These are phyloP conservation scores for Fusarium papillatum DNA, from an alignment of 2,329 filamentous ascomycete genomes.

Conservation along the genomic window DNA sequence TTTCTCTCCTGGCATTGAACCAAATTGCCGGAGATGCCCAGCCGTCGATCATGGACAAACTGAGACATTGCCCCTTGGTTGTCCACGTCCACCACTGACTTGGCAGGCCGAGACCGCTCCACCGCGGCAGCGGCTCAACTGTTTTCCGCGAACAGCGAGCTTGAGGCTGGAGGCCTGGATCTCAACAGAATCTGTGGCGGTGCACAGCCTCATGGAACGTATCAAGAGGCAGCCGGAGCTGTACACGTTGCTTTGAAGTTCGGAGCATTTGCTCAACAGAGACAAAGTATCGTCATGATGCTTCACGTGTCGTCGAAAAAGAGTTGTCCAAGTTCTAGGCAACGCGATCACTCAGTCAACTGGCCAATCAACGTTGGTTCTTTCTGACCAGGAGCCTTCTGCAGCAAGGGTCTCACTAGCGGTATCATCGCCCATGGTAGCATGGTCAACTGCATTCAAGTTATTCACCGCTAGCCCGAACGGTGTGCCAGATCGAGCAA, in stretches of 20 bases:
- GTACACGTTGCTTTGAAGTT: background rate
- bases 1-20: background rate
- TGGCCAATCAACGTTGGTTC: slow-evolving; percentile 20
- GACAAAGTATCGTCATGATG: background rate
- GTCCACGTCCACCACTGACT: background rate
- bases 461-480: background rate
- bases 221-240: background rate
- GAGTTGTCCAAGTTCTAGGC: slow-evolving; percentile 28
- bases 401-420: slow-evolving; percentile 28
- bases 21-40: slow-evolving; percentile 2
- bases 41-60: slow-evolving; percentile 25
- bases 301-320: slow-evolving; percentile 31
- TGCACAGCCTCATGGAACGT: slow-evolving; percentile 5
- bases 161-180: slow-evolving; percentile 1
- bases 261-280: background rate
- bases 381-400: slow-evolving; percentile 21
- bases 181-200: slow-evolving; percentile 7
- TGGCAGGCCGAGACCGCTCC: slow-evolving; percentile 25
- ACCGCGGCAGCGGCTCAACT: slow-evolving; percentile 5
- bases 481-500: background rate
- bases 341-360: slow-evolving; percentile 13
- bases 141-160: background rate
- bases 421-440: background rate
- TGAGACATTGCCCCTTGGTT: slow-evolving; percentile 5
- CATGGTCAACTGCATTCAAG: background rate